A percentile compares a stretch with the other conserved stretches of the same genome.
Evolutionary conservation across 805 yeast species (phyloP).

Genomic region (Barnettozyma siamensis): DNA sequence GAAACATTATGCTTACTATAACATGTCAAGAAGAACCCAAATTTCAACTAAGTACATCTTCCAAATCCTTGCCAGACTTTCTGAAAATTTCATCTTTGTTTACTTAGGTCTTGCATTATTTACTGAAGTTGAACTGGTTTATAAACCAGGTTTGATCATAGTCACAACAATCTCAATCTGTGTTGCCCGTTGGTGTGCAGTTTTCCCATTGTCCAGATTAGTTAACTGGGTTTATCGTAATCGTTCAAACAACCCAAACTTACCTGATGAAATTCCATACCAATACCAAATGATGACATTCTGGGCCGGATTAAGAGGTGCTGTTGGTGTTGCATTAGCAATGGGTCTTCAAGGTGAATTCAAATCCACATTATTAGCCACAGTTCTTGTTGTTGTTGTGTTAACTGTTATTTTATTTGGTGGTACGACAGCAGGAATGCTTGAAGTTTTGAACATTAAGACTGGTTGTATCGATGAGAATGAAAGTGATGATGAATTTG

Average conservation of each 20-base stretch:
- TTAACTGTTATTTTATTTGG: slow-evolving; percentile 94
- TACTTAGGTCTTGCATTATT: slow-evolving; percentile 90
- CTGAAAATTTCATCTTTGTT: slow-evolving; percentile 95
- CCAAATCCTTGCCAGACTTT: slow-evolving; percentile 88
- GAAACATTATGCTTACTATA: slow-evolving; percentile 94
- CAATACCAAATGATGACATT: slow-evolving; percentile 98
- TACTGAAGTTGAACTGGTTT: slow-evolving; percentile 93
- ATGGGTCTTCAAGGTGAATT: slow-evolving; percentile 96
- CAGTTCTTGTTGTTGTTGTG: slow-evolving; percentile 94
- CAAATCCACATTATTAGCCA: slow-evolving; percentile 82
- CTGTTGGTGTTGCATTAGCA: slow-evolving; percentile 98
- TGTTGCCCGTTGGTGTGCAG: slow-evolving; percentile 95
- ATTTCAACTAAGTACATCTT: slow-evolving; percentile 93
- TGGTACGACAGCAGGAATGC: slow-evolving; percentile 97
- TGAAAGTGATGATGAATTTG: slow-evolving; percentile 92
- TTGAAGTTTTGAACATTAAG: slow-evolving; percentile 87
- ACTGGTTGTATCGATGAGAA: slow-evolving; percentile 84
- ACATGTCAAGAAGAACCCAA: slow-evolving; percentile 96
- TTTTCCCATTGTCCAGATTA: slow-evolving; percentile 83
- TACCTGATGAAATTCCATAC: slow-evolving; percentile 87
- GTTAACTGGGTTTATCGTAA: slow-evolving; percentile 74
- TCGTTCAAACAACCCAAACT: slow-evolving; percentile 43
- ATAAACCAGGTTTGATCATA: slow-evolving; percentile 88
- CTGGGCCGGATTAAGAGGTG: slow-evolving; percentile 99
- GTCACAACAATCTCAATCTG: slow-evolving; percentile 88